A percentile compares a stretch with the other conserved stretches of the same genome.
Evolutionary conservation across 225 moss, liverwort and hornwort genomes (phyloP).

Genomic region (Neckera pumila): DNA sequence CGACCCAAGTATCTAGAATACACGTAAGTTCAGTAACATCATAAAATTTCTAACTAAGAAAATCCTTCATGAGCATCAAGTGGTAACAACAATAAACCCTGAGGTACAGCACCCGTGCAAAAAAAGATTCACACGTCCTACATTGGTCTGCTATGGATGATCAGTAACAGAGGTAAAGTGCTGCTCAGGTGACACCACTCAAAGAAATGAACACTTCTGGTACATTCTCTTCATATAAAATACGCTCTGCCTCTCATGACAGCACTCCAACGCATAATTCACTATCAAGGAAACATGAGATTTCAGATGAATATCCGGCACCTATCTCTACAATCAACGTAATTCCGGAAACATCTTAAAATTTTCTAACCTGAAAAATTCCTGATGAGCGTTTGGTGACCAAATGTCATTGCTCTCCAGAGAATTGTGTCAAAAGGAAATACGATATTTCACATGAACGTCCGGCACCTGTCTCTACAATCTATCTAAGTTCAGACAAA

Average conservation of each 20-base stretch:
- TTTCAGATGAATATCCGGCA: neutral
- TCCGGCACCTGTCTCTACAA: neutral
- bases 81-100: neutral
- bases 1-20: too few species aligned
- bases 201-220: neutral
- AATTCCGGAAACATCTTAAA: neutral
- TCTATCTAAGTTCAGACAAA: neutral
- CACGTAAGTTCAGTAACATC: neutral
- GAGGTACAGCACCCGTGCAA: neutral
- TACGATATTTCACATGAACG: neutral
- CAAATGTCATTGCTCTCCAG: neutral
- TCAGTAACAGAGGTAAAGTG: neutral
- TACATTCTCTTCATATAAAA: neutral
- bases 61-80: neutral
- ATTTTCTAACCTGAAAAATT: neutral
- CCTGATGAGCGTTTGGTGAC: neutral
- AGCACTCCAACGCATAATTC: neutral
- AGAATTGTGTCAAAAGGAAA: neutral
- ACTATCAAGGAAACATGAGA: neutral
- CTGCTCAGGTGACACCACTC: neutral
- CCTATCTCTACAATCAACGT: neutral
- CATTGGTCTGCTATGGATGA: neutral
- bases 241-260: neutral
- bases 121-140: neutral
- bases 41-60: neutral